Evolutionary conservation across 805 yeast genomes (phyloP), one percentile per base, ranked within the genome.

Genomic region (Metschnikowia continentalis): DNA sequence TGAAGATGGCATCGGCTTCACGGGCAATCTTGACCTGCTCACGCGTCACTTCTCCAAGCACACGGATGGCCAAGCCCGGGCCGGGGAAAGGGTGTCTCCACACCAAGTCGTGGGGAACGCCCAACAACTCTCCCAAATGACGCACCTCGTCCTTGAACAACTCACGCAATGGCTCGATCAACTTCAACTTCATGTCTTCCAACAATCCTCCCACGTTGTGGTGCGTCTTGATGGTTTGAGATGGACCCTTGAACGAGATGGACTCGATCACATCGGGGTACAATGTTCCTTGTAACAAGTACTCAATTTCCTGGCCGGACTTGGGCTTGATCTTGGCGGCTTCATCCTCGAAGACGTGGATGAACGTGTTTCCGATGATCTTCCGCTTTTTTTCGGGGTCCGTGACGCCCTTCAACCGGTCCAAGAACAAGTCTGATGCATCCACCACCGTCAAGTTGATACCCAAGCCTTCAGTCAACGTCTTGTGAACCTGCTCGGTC

Each of bases 81-180:
- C 99, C 99, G 64, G 99, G 99, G 96, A 94, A 94, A 51, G 99
- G 99, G 70, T 94, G 99, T 80, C 99, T 89, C 98, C 98, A 92
- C 60, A 94, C 98, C 62, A 94, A 81, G 63, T 94, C 98, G 67
- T 89, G 94, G 35, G 97, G 95, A 63, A 94, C 92, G 46, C 96
- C 97, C 76, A 94, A 76, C 48, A 94, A 75, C 77, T 90, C 89
- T 74, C 99, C 99, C 61, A 94, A 78, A 63, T 86, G 88, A 74
- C 99, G 90, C 52, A 94, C 99, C 80, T 94, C 99, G 71, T 94
- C 99, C 77, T 94, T 94, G 82, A 94, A 94, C 65, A 94, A 81
- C 79, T 94, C 99, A 75, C 99, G 87, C 70, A 94, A 82, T 51
- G 99, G 99, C 81, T 94, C 99, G 65, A 94, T 94, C 67, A 94